phyloP scores from a whole-genome alignment of 2,329 filamentous ascomycete genomes.

The Aureobasidium zeae region DNA sequence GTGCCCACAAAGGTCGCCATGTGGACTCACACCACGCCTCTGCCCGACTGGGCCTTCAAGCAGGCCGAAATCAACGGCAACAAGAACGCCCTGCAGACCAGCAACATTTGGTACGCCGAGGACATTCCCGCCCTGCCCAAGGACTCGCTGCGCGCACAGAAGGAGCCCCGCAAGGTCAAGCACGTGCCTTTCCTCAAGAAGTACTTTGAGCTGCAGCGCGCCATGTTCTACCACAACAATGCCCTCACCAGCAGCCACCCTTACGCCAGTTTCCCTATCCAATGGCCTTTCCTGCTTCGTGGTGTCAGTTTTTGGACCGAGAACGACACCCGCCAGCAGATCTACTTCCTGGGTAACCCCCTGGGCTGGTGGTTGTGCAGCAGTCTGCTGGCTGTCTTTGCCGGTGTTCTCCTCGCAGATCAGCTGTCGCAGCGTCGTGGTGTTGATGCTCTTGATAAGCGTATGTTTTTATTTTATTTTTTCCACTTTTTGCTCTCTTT shows the following conservation, averaged over 20 bases:
- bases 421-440: conserved; percentile 89
- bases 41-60: conserved; percentile 96
- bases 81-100: conserved; percentile 82
- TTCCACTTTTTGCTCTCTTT: neutral
- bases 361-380: conserved; percentile 96
- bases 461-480: conserved; percentile 50
- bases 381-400: conserved; percentile 85
- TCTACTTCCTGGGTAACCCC: conserved; percentile 97
- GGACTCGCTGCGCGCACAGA: conserved; percentile 64
- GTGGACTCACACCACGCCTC: conserved; percentile 92
- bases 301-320: conserved; percentile 99
- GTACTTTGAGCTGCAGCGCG: conserved; percentile 90
- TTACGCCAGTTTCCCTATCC: conserved; percentile 87
- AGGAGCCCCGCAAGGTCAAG: conserved; percentile 71
- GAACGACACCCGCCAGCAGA: conserved; percentile 87
- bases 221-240: conserved; percentile 99
- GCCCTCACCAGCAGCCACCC: conserved; percentile 94
- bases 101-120: conserved; percentile 91
- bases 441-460: conserved; percentile 82
- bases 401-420: conserved; percentile 82
- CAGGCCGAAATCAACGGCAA: conserved; percentile 99
- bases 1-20: conserved; percentile 92
- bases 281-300: conserved; percentile 94
- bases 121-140: conserved; percentile 71
- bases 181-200: conserved; percentile 80